Base-by-base conservation (phyloP, 148 eudicot species). In the Persicaria maculosa region DNA sequence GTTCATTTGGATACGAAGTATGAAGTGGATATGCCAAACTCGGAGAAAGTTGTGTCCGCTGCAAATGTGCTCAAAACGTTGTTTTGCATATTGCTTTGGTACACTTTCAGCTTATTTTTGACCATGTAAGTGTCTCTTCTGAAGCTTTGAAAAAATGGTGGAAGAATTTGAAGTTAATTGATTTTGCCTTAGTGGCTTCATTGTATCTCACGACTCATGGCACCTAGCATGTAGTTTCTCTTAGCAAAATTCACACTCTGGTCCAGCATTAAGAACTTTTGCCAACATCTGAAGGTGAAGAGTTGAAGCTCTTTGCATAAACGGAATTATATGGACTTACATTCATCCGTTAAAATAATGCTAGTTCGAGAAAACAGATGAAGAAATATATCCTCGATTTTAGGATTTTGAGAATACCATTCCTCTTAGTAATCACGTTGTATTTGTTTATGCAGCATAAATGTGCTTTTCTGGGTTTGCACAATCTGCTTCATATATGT, bases 91-190 rank as follows among this genome's bases (percentile, higher is more conserved):
- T 84, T 88, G 65, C 88, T 90, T 68, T 95, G 99, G 97, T 95
- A 95, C 78, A 86, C 86, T 44, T 92, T 95, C 88, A 95, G 99
- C 84, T 86, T 90, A 79, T 88, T 92, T 68, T 83, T 95, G 81
- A 95, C 98, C 46, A 67, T 92, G 98, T 95, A 88, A 95, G 98
- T 84, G 5, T 58, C 70, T 46, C 31, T 65, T 36, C 17, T 55
- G 17, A 31, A 43, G 7, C 68, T 59, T 1, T 68, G 36, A 9
- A 10, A 16, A 52, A 16, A 2, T 52, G n/a, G 14, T 52, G 40
- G 40, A 31, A 31, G 40, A 31, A 31, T 31, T 31, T 31, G 2
- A 31, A 31, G 40, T 31, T 31, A 1, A 31, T 31, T 31, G 40
- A 31, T 31, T 31, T 31, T 31, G 3, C 9, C 52, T 48, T 48